Base-by-base conservation (phyloP, 2,329 filamentous ascomycete species). In the Cytospora piceae region DNA sequence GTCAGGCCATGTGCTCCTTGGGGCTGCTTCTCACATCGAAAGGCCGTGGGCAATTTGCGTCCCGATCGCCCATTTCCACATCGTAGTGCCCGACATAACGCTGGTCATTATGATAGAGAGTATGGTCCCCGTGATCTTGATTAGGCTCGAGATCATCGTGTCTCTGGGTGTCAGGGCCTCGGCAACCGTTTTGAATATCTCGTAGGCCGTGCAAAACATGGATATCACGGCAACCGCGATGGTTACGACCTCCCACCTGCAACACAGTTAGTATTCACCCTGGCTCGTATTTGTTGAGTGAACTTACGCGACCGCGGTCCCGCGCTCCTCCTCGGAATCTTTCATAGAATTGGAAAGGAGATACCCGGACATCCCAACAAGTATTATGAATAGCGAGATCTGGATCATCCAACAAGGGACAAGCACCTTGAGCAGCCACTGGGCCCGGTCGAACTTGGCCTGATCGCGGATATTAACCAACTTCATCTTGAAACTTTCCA, bases 111-210 rank as follows among this genome's bases (percentile, higher is more conserved):
- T 81, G 29, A 87, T 74, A 31, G 83, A 81, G 42, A 78, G 79
- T 8, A 76, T 69, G 0, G 82, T 78, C 24, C 83, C 79, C 0
- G 79, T 77, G 53, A 83, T 68, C 69, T 85, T 86, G 70, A 86
- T 69, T 64, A 82, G 73, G 66, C 85, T 81, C 22, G 80, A 81
- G 68, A 82, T 81, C 4, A 87, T 74, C 77, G 87, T 80, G 6
- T 80, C 81, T 73, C 84, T 82, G 2, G 85, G 84, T 14, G 85
- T 86, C 62, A 87, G 72, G 0, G 80, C 78, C 72, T 86, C 83
- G 34, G 79, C 76, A 57, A 79, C 76, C 65, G 78, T 81, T 69
- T 76, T 80, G 53, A 76, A 79, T 37, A 85, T 77, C 68, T 85
- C 82, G 65, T 82, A 71, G 52, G 81, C 73, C 17, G 78, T 83